Evolutionary conservation across 176 grass and related monocot species (phyloP).

Genomic region (Carex myosuroides): DNA sequence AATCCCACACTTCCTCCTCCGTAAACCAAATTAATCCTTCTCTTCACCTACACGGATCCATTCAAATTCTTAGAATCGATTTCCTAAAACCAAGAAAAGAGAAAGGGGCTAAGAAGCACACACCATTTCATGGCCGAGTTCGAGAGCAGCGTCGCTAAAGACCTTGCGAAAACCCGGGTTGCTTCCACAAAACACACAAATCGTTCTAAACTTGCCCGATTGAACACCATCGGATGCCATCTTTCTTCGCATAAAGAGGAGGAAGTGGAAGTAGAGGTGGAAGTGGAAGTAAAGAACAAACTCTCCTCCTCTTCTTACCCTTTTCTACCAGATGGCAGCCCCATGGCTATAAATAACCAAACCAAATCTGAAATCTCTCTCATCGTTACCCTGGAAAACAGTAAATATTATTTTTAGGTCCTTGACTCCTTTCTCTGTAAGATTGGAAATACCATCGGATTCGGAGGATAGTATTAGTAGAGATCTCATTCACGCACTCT

Average conservation of each 20-base stretch:
- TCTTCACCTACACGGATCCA: conserved; percentile 42
- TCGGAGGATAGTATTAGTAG: not conserved
- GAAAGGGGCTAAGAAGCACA: not conserved
- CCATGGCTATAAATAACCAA: conserved; percentile 17
- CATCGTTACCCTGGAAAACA: not conserved
- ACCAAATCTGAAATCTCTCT: not conserved
- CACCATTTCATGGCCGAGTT: conserved; percentile 86
- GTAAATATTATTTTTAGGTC: conserved; percentile 9
- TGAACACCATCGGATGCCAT: conserved; percentile 32
- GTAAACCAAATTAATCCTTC: conserved; percentile 79
- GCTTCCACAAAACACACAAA: conserved; percentile 99
- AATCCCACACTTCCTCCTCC: conserved; percentile 92
- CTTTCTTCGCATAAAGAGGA: conserved; percentile 5
- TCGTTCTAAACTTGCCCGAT: conserved; percentile 53
- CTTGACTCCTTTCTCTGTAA: not conserved
- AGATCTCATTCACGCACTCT: not conserved
- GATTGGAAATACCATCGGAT: not conserved
- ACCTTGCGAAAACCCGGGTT: conserved; percentile 70
- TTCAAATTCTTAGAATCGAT: not conserved
- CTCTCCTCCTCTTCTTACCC: conserved; percentile 1
- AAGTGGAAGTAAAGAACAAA: not conserved
- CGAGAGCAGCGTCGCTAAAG: conserved; percentile 78
- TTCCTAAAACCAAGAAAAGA: not conserved
- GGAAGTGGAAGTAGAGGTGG: not conserved
- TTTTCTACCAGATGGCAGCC: not conserved